Base-by-base conservation (phyloP, 805 yeast species). In the Candida berthetii region DNA sequence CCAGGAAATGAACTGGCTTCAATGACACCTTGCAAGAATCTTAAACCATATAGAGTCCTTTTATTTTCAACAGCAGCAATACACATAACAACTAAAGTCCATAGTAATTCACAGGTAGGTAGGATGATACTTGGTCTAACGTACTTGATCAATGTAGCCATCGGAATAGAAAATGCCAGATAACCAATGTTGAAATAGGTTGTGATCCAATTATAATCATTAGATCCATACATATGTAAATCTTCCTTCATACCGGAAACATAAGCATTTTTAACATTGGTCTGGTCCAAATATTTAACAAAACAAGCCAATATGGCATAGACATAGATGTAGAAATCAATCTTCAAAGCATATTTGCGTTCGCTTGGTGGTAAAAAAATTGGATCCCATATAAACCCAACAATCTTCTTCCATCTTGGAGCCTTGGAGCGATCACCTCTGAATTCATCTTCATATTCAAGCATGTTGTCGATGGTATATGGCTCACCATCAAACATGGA, bases 211-310 rank as follows among this genome's bases (percentile, higher is more conserved):
- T 42, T 76, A 44, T 80, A 66, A 47, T 80, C 85, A 53, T 80
- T 76, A 1, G 36, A 9, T 8, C 84, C 85, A 39, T 65, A 52
- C 68, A 84, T 71, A 4, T 67, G 65, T 31, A 82, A 61, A 36
- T 67, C 79, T 48, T 72, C 78, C 44, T 71, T 60, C 76, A 83
- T 68, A 17, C 85, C 83, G 15, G 80, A 72, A 33, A 78, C 80
- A 50, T 80, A 82, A 1, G 88, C 88, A 52, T 81, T 79, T 45
- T 71, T 72, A 31, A 51, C 31, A 41, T 90, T 89, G 28, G 78
- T 60, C 44, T 70, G 74, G 52, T 81, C 86, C 44, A 81, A 57
- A 46, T 70, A 71, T 53, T 78, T 78, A 44, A 77, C 72, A 35
- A 48, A 50, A 39, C 50, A 54, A 19, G 58, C 47, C 35, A 43